Evolutionary conservation across 2,329 filamentous ascomycete species (phyloP), one percentile per base, ranked within the genome.

Genomic region (Allantophomopsis cytisporea): DNA sequence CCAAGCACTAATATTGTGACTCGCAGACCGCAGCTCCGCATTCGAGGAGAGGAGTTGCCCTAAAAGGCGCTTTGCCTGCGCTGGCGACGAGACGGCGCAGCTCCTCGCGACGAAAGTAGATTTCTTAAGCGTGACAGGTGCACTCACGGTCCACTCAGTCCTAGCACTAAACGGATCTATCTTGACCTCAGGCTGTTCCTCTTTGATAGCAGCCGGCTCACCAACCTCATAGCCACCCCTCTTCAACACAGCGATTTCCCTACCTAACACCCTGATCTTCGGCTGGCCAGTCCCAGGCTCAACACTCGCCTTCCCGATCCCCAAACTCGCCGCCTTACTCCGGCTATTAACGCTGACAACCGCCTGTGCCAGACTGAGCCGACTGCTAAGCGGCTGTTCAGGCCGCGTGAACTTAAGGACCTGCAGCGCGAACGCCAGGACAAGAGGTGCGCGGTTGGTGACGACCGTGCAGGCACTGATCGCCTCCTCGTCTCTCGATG

Each of bases 341-440:
- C 78, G 73, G 43, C 82, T 86, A 53, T 89, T 91, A 20, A 77
- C 76, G 54, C 83, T 88, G 13, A 93, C 83, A 1, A 91, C 78
- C 1, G 83, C 85, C 57, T 94, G 86, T 0, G 80, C 83, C 15
- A 94, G 63, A 53, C 85, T 93, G 15, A 94, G 62, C 36, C 84
- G 69, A 54, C 84, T 89, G n/a, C 83, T 91, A 3, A 80, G 66
- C 3, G 86, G 86, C 54, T 94, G 87, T 47, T 83, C 79, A 0
- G 86, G 83, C 80, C 88, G 89, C 0, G 84, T 93, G 53, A 81
- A 78, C 35, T 82, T 79, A 36, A 93, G 56, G 37, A 89, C 55
- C 43, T 76, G 73, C 12, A 86, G 72, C 1, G 81, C 77, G 57
- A 93, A 93, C 0, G 85, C 85, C 5, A 94, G 67, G 2, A 94